These are phyloP conservation scores for Trichoderma sp. DNA, from an alignment of 2,329 filamentous ascomycete species.

Conservation along the genomic window DNA sequence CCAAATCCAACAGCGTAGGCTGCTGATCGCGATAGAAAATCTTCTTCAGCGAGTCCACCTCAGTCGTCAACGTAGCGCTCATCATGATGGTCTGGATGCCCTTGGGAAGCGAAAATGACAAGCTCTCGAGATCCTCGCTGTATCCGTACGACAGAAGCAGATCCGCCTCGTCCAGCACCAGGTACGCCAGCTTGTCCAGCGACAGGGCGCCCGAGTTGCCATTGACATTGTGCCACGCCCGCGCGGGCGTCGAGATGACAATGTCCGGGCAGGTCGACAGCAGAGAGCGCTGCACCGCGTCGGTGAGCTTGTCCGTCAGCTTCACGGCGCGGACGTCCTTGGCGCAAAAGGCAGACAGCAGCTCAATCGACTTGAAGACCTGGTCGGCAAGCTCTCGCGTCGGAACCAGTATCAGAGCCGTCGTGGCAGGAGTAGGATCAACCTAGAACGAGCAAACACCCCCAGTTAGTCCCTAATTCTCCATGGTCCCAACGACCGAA, in stretches of 20 bases:
- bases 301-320: slow-evolving; percentile 85
- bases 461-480: not conserved
- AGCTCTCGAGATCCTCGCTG: slow-evolving; percentile 80
- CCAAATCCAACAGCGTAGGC: slow-evolving; percentile 77
- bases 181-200: slow-evolving; percentile 69
- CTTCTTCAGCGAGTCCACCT: slow-evolving; percentile 81
- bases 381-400: slow-evolving; percentile 94
- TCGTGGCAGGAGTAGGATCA: slow-evolving; percentile 58
- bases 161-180: slow-evolving; percentile 94
- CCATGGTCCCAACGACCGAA: not conserved
- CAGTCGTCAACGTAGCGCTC: slow-evolving; percentile 87
- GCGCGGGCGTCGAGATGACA: slow-evolving; percentile 86
- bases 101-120: slow-evolving; percentile 77
- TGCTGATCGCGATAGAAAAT: slow-evolving; percentile 73
- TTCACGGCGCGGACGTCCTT: slow-evolving; percentile 84
- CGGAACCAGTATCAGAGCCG: slow-evolving; percentile 87
- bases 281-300: slow-evolving; percentile 83
- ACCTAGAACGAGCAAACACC: slow-evolving; percentile 41
- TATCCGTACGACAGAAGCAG: slow-evolving; percentile 93
- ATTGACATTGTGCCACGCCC: slow-evolving; percentile 77
- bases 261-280: slow-evolving; percentile 86
- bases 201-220: slow-evolving; percentile 64
- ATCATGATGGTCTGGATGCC: slow-evolving; percentile 89
- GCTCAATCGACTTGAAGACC: slow-evolving; percentile 75
- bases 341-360: slow-evolving; percentile 78